Percentiles rank a stretch among this genome's conserved stretches.
These are phyloP conservation scores for Moricandia arvensis DNA, from an alignment of 345 rosid genomes.

Conservation along the genomic window DNA sequence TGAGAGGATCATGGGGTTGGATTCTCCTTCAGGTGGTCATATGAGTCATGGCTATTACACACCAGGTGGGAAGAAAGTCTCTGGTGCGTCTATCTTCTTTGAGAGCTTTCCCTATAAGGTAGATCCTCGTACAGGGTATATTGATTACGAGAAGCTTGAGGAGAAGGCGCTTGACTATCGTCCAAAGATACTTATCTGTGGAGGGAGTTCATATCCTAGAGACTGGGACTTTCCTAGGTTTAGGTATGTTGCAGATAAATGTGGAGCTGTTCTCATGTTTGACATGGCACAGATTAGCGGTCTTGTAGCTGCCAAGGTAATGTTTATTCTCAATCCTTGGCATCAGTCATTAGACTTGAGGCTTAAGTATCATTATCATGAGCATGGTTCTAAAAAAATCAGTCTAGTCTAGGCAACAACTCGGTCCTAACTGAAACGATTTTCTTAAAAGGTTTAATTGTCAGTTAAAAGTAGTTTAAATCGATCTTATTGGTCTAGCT, in stretches of 20 bases:
- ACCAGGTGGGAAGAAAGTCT: slow-evolving; percentile 72
- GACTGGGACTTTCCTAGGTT: slow-evolving; percentile 80
- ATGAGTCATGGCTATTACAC: slow-evolving; percentile 79
- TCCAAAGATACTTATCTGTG: slow-evolving; percentile 82
- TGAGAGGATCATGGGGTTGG: slow-evolving; percentile 78
- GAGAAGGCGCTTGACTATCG: slow-evolving; percentile 82
- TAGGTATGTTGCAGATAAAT: slow-evolving; percentile 72
- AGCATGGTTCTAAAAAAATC: not conserved
- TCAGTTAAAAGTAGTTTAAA: too few relatives aligned
- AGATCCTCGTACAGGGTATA: slow-evolving; percentile 62
- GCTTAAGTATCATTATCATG: not conserved
- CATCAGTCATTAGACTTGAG: slow-evolving; percentile 1
- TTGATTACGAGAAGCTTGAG: slow-evolving; percentile 79
- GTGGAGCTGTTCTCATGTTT: slow-evolving; percentile 68
- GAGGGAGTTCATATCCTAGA: slow-evolving; percentile 86
- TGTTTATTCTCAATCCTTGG: slow-evolving; percentile 16
- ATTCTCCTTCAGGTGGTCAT: slow-evolving; percentile 74
- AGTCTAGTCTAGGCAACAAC: too few relatives aligned
- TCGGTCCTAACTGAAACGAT: too few relatives aligned
- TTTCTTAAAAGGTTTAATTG: too few relatives aligned
- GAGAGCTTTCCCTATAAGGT: slow-evolving; percentile 85
- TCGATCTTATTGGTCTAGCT: too few relatives aligned
- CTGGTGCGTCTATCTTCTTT: slow-evolving; percentile 74
- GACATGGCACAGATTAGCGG: slow-evolving; percentile 89
- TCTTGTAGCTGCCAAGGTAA: slow-evolving; percentile 91